These are phyloP conservation scores for Calycina marina DNA, from an alignment of 2,329 filamentous ascomycete species.

Conservation along the genomic window DNA sequence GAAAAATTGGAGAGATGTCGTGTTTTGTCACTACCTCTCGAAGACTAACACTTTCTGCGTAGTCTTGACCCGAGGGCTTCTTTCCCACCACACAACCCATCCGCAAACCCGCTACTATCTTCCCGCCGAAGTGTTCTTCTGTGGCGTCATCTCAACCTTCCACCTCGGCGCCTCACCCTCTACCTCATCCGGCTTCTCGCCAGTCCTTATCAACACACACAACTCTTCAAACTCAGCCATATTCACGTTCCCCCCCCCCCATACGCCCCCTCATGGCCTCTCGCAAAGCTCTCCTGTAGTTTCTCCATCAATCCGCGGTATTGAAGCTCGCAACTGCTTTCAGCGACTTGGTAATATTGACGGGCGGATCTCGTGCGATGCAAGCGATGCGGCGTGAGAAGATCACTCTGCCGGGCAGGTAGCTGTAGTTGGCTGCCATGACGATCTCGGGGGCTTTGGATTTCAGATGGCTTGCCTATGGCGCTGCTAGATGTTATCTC, in stretches of 20 bases:
- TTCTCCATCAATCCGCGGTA: constrained; percentile 28
- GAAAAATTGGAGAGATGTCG: no score
- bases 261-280: constrained; percentile 52
- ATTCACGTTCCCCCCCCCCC: constrained; percentile 49
- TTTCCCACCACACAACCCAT: no score
- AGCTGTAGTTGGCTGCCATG: constrained; percentile 52
- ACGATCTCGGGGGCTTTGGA: constrained; percentile 46
- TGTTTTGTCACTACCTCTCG: no score
- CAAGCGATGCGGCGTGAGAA: constrained; percentile 51
- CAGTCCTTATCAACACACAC: constrained; percentile 41
- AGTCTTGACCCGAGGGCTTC: no score
- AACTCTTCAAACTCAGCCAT: constrained; percentile 50
- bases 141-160: constrained; percentile 25
- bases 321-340: constrained; percentile 33
- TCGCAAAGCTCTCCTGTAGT: constrained; percentile 48
- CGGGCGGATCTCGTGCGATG: constrained; percentile 39
- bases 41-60: no score
- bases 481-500: background rate
- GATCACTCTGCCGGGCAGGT: constrained; percentile 46
- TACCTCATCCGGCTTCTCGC: constrained; percentile 31
- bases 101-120: no score
- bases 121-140: constrained; percentile 40
- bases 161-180: constrained; percentile 22
- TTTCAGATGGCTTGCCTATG: constrained; percentile 36
- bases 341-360: constrained; percentile 48